Evolutionary conservation across 352 stramenopile genomes (phyloP), one percentile per base, ranked within the genome.

Genomic region (Phytopythium boreale): DNA sequence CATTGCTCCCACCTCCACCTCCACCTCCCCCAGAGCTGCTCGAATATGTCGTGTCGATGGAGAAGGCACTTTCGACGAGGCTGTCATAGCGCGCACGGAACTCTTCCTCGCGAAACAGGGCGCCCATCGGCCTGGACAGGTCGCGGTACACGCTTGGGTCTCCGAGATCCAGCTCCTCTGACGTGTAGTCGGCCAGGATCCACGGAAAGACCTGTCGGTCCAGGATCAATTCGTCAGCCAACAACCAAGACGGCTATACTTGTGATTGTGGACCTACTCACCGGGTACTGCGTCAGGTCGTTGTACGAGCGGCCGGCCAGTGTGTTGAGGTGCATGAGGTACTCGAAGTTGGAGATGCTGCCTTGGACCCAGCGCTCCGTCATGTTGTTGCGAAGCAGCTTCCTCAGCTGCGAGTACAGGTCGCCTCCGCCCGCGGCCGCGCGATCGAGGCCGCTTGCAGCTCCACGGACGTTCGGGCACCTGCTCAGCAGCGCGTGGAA

Each of bases 261-360:
- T 19, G 10, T 26, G 19, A 17, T 24, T 5, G 41, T 36, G 47
- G 14, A 7, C 34, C 20, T 43, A 63, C 68, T 37, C 55, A 88
- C 95, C 27, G 97, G 97, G 69, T 99, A 99, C 69, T 99, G 97
- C 62, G 92, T 98, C 9, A 99, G 88, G 56, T 99, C 97, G 77
- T 98, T 98, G 76, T 98, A 99, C 53, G 88, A 98, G n/a, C 97
- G 71, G 10, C 97, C 97, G 4, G 96, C 97, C 26, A 98, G 80
- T 6, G 95, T 97, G 73, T 99, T 99, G 37, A 99, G 82, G 66
- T 98, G 88, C 71, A 98, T 96, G 27, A 99, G 76, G 67, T 99
- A 99, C 58, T 98, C 97, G 63, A 98, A 99, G 47, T 92, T 93
- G 11, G 85, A 82, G 52, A 93, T 86, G 44, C 88, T 77, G 4